Percentiles rank a stretch among this genome's conserved stretches.
Conservation (phyloP, 1,139 yeast species). For the Kodamaea ohmeri region DNA sequence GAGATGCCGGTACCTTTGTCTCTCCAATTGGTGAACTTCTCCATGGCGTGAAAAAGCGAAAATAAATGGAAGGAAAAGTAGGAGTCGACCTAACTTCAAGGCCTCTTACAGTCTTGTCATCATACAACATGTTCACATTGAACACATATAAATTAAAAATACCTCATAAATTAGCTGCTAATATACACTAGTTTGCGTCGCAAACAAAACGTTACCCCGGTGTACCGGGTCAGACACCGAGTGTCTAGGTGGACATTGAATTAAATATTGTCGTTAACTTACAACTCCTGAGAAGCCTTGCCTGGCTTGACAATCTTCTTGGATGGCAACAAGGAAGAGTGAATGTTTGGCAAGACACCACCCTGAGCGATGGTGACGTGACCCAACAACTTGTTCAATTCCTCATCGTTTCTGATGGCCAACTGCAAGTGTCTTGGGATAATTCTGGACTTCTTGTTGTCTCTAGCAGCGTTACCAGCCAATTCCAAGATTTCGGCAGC, state of each 20-base stretch:
- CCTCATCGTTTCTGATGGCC: conserved; percentile 56
- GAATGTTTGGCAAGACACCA: conserved; percentile 98
- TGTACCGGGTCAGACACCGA: background rate
- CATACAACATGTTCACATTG: conserved; percentile 1
- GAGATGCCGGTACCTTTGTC: conserved; percentile 83
- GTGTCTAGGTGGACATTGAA: conserved; percentile 6
- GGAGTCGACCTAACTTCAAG: background rate
- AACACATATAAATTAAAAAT: conserved; percentile 11
- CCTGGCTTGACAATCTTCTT: conserved; percentile 67
- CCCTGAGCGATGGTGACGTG: conserved; percentile 95
- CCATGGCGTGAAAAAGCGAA: conserved; percentile 41
- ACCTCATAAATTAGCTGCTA: conserved; percentile 17
- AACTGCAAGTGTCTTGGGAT: conserved; percentile 53
- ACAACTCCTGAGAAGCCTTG: conserved; percentile 86
- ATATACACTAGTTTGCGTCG: conserved; percentile 18
- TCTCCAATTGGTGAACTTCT: conserved; percentile 70
- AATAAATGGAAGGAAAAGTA: background rate
- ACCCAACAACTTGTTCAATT: conserved; percentile 65
- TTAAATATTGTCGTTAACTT: conserved; percentile 23
- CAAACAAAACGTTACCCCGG: conserved; percentile 11
- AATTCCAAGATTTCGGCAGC: conserved; percentile 55
- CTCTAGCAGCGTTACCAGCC: conserved; percentile 58
- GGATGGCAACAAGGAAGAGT: conserved; percentile 93
- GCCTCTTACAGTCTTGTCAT: too few species aligned
- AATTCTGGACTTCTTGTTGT: conserved; percentile 57